phyloP scores from a whole-genome alignment of 2,329 filamentous ascomycete genomes.

The Curvularia hawaiiensis region DNA sequence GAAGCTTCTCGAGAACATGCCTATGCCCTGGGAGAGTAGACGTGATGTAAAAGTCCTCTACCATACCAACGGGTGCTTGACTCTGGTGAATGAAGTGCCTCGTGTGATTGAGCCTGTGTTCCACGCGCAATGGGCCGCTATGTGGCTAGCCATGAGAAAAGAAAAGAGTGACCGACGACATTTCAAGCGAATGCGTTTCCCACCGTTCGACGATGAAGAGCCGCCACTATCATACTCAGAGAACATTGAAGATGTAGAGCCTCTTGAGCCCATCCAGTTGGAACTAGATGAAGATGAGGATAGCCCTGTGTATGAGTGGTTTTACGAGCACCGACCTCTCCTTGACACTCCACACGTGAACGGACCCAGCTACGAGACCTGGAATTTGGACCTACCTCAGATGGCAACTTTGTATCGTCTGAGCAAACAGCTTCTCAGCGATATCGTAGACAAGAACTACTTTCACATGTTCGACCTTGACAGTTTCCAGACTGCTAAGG shows the following conservation, averaged over 20 bases:
- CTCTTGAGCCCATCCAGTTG: constrained; percentile 97
- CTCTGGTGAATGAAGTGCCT: constrained; percentile 93
- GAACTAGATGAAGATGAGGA: constrained; percentile 96
- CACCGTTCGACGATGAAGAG: constrained; percentile 98
- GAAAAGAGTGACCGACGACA: constrained; percentile 95
- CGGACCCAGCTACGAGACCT: constrained; percentile 93
- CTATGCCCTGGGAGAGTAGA: constrained; percentile 98
- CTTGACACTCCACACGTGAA: constrained; percentile 93
- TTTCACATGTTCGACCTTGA: constrained; percentile 97
- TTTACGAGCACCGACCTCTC: constrained; percentile 92
- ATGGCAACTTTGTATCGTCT: constrained; percentile 96
- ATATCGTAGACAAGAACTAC: constrained; percentile 95
- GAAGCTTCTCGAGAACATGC: constrained; percentile 98
- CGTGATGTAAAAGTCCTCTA: constrained; percentile 98
- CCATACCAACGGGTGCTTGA: constrained; percentile 96
- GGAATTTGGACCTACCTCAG: constrained; percentile 91
- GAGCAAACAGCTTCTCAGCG: constrained; percentile 87
- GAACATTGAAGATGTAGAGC: constrained; percentile 98
- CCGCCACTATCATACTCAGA: constrained; percentile 97
- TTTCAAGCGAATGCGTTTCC: constrained; percentile 99
- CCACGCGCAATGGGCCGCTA: constrained; percentile 98
- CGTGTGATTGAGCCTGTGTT: constrained; percentile 97
- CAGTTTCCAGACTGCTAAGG: constrained; percentile 94
- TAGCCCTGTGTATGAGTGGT: constrained; percentile 90
- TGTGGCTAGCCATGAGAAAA: constrained; percentile 98